A percentile compares a stretch with the other conserved stretches of the same genome.
Evolutionary conservation across 768 basidiomycete genomes (phyloP).

Genomic region (Lentinula boryana): DNA sequence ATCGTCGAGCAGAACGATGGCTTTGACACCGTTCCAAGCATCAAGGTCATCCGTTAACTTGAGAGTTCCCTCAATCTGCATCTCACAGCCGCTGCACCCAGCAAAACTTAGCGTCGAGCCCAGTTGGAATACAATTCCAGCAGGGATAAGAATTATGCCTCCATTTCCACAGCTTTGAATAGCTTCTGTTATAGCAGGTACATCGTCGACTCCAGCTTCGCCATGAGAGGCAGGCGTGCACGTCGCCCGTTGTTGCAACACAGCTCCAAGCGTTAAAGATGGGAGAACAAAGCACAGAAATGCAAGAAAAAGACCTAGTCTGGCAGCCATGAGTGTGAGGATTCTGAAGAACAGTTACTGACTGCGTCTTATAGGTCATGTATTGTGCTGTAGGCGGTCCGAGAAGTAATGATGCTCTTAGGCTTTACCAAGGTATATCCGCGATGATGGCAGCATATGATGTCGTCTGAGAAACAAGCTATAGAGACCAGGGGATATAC

Average conservation of each 20-base stretch:
- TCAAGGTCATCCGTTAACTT: conserved; percentile 20
- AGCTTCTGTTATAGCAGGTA: conserved; percentile 22
- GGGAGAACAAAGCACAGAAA: neutral
- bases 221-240: conserved; percentile 21
- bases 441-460: neutral
- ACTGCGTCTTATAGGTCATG: neutral
- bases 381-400: neutral
- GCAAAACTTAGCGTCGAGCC: conserved; percentile 21
- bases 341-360: too few relatives aligned
- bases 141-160: conserved; percentile 24
- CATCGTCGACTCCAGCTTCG: conserved; percentile 20
- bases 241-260: conserved; percentile 15
- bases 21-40: conserved; percentile 22
- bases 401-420: neutral
- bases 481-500: neutral
- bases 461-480: neutral
- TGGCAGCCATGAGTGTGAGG: neutral
- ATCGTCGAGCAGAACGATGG: conserved; percentile 17
- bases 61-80: conserved; percentile 24
- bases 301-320: neutral
- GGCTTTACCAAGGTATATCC: neutral
- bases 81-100: conserved; percentile 22
- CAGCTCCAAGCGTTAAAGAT: neutral
- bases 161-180: conserved; percentile 24
- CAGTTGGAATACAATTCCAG: conserved; percentile 18